Percentiles rank a stretch among this genome's conserved stretches.
Conservation (phyloP, 768 basidiomycete genomes). For the Phlebiopsis flavidoalba region DNA sequence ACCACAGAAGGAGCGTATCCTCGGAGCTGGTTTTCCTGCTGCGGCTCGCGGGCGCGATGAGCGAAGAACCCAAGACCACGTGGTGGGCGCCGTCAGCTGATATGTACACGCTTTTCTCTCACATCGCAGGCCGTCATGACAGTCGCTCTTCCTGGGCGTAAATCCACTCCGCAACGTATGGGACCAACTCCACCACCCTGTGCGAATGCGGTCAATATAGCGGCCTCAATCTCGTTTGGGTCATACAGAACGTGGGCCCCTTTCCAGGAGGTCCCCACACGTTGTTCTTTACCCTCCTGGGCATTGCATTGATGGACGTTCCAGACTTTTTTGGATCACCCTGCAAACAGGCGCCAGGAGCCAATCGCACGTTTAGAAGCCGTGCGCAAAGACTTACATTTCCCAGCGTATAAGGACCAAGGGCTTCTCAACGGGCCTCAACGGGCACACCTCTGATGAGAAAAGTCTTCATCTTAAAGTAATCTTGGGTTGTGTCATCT, state of each 20-base stretch:
- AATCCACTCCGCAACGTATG: not conserved
- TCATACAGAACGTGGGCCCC: not conserved
- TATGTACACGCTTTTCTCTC: not conserved
- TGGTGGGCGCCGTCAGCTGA: not conserved
- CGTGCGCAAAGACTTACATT: not conserved
- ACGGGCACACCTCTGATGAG: not conserved
- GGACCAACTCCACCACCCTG: not conserved
- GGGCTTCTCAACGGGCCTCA: too few species aligned
- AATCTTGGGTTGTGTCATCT: not conserved
- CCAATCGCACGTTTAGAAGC: not conserved
- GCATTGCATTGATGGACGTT: not conserved
- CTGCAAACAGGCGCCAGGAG: not conserved
- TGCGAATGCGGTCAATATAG: not conserved
- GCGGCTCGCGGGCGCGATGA: not conserved
- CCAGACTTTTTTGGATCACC: not conserved
- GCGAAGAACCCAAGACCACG: not conserved
- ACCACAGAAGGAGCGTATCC: not conserved
- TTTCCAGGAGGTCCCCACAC: constrained; percentile 9
- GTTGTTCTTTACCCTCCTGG: constrained; percentile 5
- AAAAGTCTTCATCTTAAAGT: not conserved
- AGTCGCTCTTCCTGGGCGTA: not conserved
- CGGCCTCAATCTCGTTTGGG: not conserved
- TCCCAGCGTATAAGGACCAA: not conserved
- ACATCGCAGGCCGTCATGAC: not conserved
- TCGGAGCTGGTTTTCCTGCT: not conserved